These are phyloP conservation scores for Liquidambar formosana DNA, from an alignment of 164 flowering plant genomes.

Conservation along the genomic window DNA sequence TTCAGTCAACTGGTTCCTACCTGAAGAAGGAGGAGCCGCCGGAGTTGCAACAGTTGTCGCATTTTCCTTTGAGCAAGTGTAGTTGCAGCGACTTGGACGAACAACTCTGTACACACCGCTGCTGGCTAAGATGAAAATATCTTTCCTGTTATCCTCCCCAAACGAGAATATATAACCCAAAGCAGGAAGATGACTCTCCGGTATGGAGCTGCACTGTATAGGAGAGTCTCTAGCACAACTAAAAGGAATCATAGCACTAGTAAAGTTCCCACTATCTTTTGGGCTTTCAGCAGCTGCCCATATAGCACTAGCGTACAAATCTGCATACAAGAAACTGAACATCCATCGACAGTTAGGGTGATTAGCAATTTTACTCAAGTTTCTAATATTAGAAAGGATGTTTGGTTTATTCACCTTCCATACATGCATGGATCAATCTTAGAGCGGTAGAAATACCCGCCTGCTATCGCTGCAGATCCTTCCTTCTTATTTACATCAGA, in stretches of 20 bases:
- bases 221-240: conserved; percentile 77
- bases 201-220: conserved; percentile 43
- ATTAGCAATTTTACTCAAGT: not conserved
- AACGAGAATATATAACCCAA: conserved; percentile 74
- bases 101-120: conserved; percentile 19
- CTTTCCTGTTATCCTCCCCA: conserved; percentile 82
- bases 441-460: conserved; percentile 83
- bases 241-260: conserved; percentile 41
- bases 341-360: not conserved
- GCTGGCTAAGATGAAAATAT: conserved; percentile 34
- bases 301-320: conserved; percentile 57
- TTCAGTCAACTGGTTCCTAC: not conserved
- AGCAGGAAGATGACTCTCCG: conserved; percentile 48
- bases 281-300: conserved; percentile 83
- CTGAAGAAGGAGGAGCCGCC: not conserved
- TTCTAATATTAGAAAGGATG: not conserved
- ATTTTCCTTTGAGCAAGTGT: conserved; percentile 16
- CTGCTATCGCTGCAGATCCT: conserved; percentile 82
- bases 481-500: conserved; percentile 52
- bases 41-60: not conserved
- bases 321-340: conserved; percentile 83
- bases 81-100: conserved; percentile 22
- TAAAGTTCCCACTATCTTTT: conserved; percentile 71
- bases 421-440: conserved; percentile 78
- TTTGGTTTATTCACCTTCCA: conserved; percentile 61